Evolutionary conservation across 768 basidiomycete species (phyloP).

Genomic region (Sporobolomyces roseus): DNA sequence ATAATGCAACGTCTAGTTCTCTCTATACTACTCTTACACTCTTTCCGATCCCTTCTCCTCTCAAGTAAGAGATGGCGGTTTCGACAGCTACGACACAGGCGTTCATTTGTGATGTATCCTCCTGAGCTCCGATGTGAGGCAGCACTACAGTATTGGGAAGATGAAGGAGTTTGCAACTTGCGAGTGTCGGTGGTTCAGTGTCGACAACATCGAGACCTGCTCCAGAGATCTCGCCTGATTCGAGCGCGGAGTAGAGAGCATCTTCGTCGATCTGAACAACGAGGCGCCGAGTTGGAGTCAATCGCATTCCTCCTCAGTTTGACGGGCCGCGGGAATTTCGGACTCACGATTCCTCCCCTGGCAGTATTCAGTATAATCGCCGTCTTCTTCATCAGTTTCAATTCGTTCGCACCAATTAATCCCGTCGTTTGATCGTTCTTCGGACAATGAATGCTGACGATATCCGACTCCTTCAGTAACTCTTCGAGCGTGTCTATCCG

Average conservation of each 20-base stretch:
- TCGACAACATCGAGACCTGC: slow-evolving; percentile 65
- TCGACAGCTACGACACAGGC: slow-evolving; percentile 5
- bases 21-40: slow-evolving; percentile 8
- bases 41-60: neutral
- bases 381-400: slow-evolving; percentile 58
- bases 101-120: neutral
- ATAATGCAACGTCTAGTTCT: neutral
- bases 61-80: slow-evolving; percentile 1
- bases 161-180: slow-evolving; percentile 39
- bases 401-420: slow-evolving; percentile 55
- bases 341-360: slow-evolving; percentile 58
- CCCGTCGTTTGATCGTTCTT: slow-evolving; percentile 56
- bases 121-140: slow-evolving; percentile 25
- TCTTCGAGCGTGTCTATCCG: slow-evolving; percentile 55
- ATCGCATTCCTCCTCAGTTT: too few relatives aligned
- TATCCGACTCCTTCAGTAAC: slow-evolving; percentile 57
- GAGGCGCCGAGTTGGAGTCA: too few relatives aligned
- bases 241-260: slow-evolving; percentile 56
- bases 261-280: slow-evolving; percentile 52
- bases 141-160: slow-evolving; percentile 28
- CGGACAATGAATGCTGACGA: slow-evolving; percentile 63
- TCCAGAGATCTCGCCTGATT: slow-evolving; percentile 56
- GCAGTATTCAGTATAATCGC: slow-evolving; percentile 65
- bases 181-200: slow-evolving; percentile 59
- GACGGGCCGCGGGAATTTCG: too few relatives aligned